These are phyloP conservation scores for Narthecium ossifragum DNA, from an alignment of 106 monocot genomes.

Conservation along the genomic window DNA sequence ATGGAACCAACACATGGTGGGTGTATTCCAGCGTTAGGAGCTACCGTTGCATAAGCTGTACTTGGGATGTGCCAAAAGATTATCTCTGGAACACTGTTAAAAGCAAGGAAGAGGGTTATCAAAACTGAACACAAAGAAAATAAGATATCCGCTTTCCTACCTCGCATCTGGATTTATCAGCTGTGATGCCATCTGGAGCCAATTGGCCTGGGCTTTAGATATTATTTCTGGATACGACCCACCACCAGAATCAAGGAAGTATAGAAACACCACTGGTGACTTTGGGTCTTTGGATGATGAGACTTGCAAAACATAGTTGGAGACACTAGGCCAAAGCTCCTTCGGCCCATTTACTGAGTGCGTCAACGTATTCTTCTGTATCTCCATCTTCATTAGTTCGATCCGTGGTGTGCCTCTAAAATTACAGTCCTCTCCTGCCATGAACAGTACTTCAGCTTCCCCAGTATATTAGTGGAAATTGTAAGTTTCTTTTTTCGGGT, in stretches of 20 bases:
- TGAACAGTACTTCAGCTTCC: background rate
- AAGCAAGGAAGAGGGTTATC: background rate
- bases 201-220: slow-evolving; percentile 63
- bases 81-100: slow-evolving; percentile 73
- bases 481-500: no score
- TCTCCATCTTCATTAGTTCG: slow-evolving; percentile 51
- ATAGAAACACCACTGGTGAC: slow-evolving; percentile 40
- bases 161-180: slow-evolving; percentile 50
- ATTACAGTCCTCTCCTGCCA: slow-evolving; percentile 37
- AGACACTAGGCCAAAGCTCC: slow-evolving; percentile 75
- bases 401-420: slow-evolving; percentile 64
- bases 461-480: background rate
- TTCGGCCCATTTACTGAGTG: slow-evolving; percentile 49
- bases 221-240: slow-evolving; percentile 87
- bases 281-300: slow-evolving; percentile 32
- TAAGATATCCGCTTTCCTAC: slow-evolving; percentile 14
- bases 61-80: slow-evolving; percentile 97
- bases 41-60: slow-evolving; percentile 54
- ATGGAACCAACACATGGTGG: slow-evolving; percentile 79
- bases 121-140: background rate
- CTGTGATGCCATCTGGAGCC: slow-evolving; percentile 53
- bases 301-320: slow-evolving; percentile 71
- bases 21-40: slow-evolving; percentile 40
- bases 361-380: slow-evolving; percentile 36
- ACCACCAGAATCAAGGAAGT: slow-evolving; percentile 93